Evolutionary conservation across 768 basidiomycete genomes (phyloP).

Genomic region (Tylopilus vinaceipallidus): DNA sequence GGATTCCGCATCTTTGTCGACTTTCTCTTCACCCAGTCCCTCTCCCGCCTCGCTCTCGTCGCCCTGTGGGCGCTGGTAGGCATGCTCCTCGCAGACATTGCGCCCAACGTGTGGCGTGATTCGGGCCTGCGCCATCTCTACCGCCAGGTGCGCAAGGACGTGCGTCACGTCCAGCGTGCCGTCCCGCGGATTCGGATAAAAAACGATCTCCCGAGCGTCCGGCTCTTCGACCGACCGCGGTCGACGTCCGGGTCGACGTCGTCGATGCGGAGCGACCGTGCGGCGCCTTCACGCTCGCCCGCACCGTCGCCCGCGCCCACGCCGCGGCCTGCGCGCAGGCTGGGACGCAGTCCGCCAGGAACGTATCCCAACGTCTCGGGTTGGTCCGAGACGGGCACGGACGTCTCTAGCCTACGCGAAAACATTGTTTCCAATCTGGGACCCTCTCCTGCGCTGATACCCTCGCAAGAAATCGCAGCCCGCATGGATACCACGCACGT

Average conservation of each 20-base stretch:
- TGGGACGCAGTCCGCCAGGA: slow-evolving; percentile 29
- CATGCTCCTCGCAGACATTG: slow-evolving; percentile 51
- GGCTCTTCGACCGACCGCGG: slow-evolving; percentile 22
- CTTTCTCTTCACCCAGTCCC: slow-evolving; percentile 60
- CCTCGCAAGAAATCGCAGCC: slow-evolving; percentile 20
- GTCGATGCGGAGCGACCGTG: slow-evolving; percentile 32
- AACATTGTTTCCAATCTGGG: slow-evolving; percentile 12
- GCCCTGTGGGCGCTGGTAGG: slow-evolving; percentile 52
- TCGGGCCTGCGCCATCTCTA: slow-evolving; percentile 37
- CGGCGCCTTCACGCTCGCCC: slow-evolving; percentile 26
- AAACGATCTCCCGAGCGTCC: slow-evolving; percentile 31
- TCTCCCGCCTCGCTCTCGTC: slow-evolving; percentile 45
- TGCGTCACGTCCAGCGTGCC: slow-evolving; percentile 30
- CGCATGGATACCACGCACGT: slow-evolving; percentile 12
- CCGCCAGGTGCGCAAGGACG: slow-evolving; percentile 36
- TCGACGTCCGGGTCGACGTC: slow-evolving; percentile 18
- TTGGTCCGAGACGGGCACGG: slow-evolving; percentile 30
- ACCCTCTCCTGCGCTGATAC: slow-evolving; percentile 30
- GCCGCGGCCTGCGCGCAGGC: slow-evolving; percentile 19
- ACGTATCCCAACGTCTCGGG: slow-evolving; percentile 28
- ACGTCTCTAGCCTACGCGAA: slow-evolving; percentile 22
- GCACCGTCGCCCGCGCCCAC: slow-evolving; percentile 16
- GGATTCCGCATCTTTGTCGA: slow-evolving; percentile 72
- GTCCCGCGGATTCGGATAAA: slow-evolving; percentile 32
- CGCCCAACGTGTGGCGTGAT: slow-evolving; percentile 46